phyloP scores from a whole-genome alignment of 345 rosid species.

The Linum lewisii region DNA sequence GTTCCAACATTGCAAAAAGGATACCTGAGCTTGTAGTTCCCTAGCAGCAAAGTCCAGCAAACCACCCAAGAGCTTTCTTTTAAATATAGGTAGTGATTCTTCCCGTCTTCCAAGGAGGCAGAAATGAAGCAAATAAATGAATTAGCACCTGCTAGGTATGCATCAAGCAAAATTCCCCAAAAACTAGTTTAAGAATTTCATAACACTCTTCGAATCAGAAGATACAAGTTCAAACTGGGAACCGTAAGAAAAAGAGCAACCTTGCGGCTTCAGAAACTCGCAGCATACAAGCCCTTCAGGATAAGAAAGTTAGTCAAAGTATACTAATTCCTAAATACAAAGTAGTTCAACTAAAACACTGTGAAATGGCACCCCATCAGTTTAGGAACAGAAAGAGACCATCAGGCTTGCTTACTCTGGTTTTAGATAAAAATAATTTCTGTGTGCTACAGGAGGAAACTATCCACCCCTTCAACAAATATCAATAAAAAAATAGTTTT shows the following conservation, averaged over 20 bases:
- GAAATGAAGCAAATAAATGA: conserved; percentile 13
- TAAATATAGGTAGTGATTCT: conserved; percentile 88
- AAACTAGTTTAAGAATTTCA: no score
- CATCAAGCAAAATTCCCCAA: not conserved
- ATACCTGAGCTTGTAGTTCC: conserved; percentile 96
- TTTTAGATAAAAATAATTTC: not conserved
- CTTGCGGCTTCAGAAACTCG: not conserved
- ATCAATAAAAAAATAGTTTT: no score
- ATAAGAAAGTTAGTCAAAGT: not conserved
- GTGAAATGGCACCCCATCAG: not conserved
- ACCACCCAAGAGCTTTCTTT: conserved; percentile 90
- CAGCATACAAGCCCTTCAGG: not conserved
- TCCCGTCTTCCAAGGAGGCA: conserved; percentile 64
- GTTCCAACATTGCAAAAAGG: not conserved
- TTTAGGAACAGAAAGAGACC: not conserved
- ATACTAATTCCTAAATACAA: not conserved
- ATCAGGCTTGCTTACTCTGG: not conserved
- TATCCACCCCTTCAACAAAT: not conserved
- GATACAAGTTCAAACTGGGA: no score
- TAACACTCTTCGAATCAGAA: no score
- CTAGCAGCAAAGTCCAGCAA: conserved; percentile 95
- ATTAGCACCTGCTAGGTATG: conserved; percentile 7
- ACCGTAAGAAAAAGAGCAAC: not conserved
- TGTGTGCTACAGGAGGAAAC: not conserved
- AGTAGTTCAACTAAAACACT: not conserved